phyloP scores from a whole-genome alignment of 768 basidiomycete species.

The Termitomyces sp. region DNA sequence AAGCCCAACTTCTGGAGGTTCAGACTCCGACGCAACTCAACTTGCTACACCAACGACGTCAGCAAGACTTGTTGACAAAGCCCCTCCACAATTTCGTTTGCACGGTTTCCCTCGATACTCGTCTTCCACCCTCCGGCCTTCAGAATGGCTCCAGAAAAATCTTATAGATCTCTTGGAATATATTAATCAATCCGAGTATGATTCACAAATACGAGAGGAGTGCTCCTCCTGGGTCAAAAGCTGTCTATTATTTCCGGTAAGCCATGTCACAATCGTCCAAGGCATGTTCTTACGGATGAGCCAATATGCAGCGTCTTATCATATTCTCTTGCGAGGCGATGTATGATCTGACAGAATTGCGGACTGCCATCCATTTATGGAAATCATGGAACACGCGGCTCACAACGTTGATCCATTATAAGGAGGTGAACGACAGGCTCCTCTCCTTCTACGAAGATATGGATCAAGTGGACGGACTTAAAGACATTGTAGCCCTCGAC shows the following conservation, averaged over 20 bases:
- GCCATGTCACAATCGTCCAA: not conserved
- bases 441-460: slow-evolving; percentile 7
- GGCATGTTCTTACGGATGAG: not conserved
- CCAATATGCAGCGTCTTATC: slow-evolving; percentile 5
- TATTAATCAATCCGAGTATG: slow-evolving; percentile 1
- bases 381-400: slow-evolving; percentile 6
- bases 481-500: slow-evolving; percentile 10
- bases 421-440: slow-evolving; percentile 4
- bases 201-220: not conserved
- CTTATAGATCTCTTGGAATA: slow-evolving; percentile 8
- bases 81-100: slow-evolving; percentile 16
- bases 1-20: slow-evolving; percentile 22
- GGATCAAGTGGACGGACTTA: slow-evolving; percentile 5
- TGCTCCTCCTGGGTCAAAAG: slow-evolving; percentile 6
- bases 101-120: slow-evolving; percentile 9
- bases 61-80: not conserved
- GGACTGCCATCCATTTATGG: not conserved
- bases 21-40: not conserved
- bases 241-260: slow-evolving; percentile 7
- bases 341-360: slow-evolving; percentile 1
- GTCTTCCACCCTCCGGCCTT: slow-evolving; percentile 2
- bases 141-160: slow-evolving; percentile 7
- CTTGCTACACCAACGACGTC: not conserved
- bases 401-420: not conserved
- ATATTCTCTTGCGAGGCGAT: slow-evolving; percentile 8